Evolutionary conservation across 2,329 filamentous ascomycete species (phyloP), one percentile per base, ranked within the genome.

Genomic region (Colletotrichum horii): DNA sequence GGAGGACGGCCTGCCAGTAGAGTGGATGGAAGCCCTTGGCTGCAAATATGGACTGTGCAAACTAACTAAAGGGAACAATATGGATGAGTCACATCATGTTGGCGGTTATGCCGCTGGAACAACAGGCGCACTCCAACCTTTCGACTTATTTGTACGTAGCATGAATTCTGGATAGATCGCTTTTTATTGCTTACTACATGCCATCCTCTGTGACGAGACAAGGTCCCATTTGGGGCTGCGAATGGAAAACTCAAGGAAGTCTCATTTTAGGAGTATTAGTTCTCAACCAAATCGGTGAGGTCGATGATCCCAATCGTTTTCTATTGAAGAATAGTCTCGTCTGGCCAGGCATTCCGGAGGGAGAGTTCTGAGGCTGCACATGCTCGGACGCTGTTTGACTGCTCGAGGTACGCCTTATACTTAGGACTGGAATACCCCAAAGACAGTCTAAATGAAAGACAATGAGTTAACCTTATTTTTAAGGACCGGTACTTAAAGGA

Each of bases 341-440:
- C 19, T n/a, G 9, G 12, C 12, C 0, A n/a, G 38, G n/a, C 5
- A 48, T 48, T 48, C 0, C 0, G 6, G 19, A 12, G 19, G 19
- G 0, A 9, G 1, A n/a, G 0, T 12, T 4, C 38, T 48, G 9
- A 19, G 38, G 38, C 38, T 48, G 38, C 38, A 12, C 38, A 48
- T 48, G 38, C 9, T n/a, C 9, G 19, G 19, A 2, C 19, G 19
- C 38, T 3, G 4, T 48, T 48, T 48, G 6, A 48, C 38, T 43
- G 38, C 19, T 4, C 38, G 19, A 43, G 5, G 38, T 5, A 4
- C 5, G 38, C 19, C 9, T 48, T 48, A 4, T n/a, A 12, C 12
- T n/a, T 2, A 12, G 6, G 3, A 48, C 19, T 48, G 38, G 9
- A 48, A n/a, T n/a, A 48, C 9, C 6, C 19, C 1, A 12, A 48